Conservation (phyloP, 2,329 filamentous ascomycete genomes). For the Clathrospora elynae region DNA sequence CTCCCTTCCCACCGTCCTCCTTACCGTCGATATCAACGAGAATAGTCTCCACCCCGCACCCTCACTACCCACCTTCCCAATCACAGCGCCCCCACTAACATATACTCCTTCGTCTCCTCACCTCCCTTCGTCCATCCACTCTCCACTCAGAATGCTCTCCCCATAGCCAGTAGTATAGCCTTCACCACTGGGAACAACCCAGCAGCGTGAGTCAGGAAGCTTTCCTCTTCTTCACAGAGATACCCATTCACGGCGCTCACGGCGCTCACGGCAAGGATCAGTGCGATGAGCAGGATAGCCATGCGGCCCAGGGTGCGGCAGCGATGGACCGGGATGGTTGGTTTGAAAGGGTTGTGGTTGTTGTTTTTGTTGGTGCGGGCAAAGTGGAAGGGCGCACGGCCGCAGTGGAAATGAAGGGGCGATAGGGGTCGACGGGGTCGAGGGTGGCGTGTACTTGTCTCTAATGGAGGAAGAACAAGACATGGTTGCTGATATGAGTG, state of each 20-base stretch:
- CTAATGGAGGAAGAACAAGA: too few relatives aligned
- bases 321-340: neutral
- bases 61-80: neutral
- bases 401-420: too few relatives aligned
- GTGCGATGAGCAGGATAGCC: neutral
- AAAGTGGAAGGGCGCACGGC: too few relatives aligned
- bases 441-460: too few relatives aligned
- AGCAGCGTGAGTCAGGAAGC: too few relatives aligned
- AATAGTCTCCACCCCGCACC: neutral
- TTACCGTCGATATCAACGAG: too few relatives aligned
- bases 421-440: too few relatives aligned
- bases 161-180: too few relatives aligned
- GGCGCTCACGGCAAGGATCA: neutral
- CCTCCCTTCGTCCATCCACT: slow-evolving; percentile 2
- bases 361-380: neutral
- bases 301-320: neutral
- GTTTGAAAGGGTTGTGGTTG: neutral
- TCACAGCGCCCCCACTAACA: slow-evolving; percentile 6
- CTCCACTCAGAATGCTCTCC: neutral
- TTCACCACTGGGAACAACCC: too few relatives aligned
- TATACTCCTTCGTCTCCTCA: neutral
- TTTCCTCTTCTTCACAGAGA: neutral
- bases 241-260: neutral
- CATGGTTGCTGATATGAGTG: too few relatives aligned
- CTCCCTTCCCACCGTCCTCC: neutral